A percentile compares a stretch with the other conserved stretches of the same genome.
Evolutionary conservation across 176 grass and related monocot genomes (phyloP).

Genomic region (Phoenix dactylifera): DNA sequence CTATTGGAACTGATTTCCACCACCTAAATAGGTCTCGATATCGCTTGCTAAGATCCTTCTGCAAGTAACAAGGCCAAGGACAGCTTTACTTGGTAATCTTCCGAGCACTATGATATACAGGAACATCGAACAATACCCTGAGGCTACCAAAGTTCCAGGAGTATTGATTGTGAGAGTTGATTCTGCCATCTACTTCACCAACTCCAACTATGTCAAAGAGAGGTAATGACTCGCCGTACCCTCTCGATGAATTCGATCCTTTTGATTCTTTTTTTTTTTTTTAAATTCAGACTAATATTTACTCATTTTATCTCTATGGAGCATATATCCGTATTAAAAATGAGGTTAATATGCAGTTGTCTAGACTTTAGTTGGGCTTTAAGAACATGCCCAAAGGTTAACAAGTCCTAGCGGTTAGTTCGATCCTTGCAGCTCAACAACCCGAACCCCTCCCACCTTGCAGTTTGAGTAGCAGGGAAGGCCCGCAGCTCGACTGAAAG

Average conservation of each 20-base stretch:
- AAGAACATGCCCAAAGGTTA: too few species aligned
- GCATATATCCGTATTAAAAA: too few species aligned
- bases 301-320: too few species aligned
- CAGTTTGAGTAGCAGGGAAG: too few species aligned
- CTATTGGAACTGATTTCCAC: background rate
- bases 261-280: too few species aligned
- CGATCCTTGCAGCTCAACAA: too few species aligned
- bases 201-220: constrained; percentile 90
- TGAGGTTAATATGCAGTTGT: too few species aligned
- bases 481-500: too few species aligned
- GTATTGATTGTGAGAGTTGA: constrained; percentile 71
- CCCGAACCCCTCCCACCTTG: too few species aligned
- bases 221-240: constrained; percentile 28
- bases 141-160: constrained; percentile 69
- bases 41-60: constrained; percentile 94
- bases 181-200: constrained; percentile 95
- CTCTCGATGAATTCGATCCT: background rate
- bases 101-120: constrained; percentile 72
- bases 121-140: constrained; percentile 80
- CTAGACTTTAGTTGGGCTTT: too few species aligned
- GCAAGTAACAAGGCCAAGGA: constrained; percentile 96
- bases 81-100: constrained; percentile 76
- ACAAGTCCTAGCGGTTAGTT: too few species aligned
- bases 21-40: constrained; percentile 47
- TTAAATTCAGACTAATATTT: too few species aligned